Evolutionary conservation across 495 filamentous ascomycete genomes (phyloP), one percentile per base, ranked within the genome.

Genomic region (Penicillium canescens): DNA sequence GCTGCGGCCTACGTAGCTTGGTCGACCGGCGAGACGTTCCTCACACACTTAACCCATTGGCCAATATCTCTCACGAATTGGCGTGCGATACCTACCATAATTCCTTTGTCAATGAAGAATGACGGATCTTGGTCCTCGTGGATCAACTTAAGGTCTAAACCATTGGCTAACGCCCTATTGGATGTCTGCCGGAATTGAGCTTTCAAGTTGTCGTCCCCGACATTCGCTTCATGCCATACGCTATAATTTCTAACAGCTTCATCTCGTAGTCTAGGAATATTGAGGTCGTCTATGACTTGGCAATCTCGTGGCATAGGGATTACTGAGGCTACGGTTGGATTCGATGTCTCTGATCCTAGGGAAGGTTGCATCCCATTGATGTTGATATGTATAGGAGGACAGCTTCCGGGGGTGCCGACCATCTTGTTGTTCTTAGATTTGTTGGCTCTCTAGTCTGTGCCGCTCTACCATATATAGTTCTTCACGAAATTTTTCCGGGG

Each of bases 91-190:
- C 61, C 57, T 31, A 18, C 45, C 52, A 51, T 61, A n/a, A 64
- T 45, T 12, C 53, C 57, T 28, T 41, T 23, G 3, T 57, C 42
- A 12, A 51, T 50, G 21, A 64, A 57, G 39, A 60, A 60, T 4
- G 51, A 42, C 23, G 57, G 48, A 28, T 64, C 42, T 59, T 47
- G 63, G 56, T 61, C 47, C 13, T 44, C 36, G 31, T 53, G 50
- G 34, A 65, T 55, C 50, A 60, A 59, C 46, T 61, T 38, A 28
- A 68, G 54, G 40, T 62, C 62, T 37, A 65, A 54, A 37, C 51
- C 46, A 46, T 59, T 48, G 24, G 56, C 47, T 9, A 59, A 16
- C 37, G 48, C 50, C 11, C 62, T 18, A 20, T 62, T 33, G 35
- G 40, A 57, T 6, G 50, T 51, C 52, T 63, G 46, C 52, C 45